Conservation (phyloP, 129 eudicot species). For the Smallanthus sonchifolius region DNA sequence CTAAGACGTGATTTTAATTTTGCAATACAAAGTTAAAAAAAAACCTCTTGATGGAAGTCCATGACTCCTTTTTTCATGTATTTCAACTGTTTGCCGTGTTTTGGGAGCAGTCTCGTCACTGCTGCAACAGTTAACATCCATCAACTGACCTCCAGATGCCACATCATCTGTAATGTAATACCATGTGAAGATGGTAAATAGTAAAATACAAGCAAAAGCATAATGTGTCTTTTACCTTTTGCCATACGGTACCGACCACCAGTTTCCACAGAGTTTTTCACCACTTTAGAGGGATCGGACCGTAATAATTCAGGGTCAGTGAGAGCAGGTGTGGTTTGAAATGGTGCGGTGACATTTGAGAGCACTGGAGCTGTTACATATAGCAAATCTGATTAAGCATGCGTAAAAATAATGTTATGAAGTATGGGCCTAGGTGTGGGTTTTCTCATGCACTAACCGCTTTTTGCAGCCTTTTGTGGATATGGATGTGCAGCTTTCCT, state of each 20-base stretch:
- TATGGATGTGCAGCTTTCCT: conserved; percentile 97
- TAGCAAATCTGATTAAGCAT: neutral
- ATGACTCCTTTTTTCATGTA: conserved; percentile 43
- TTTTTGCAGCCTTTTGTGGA: conserved; percentile 93
- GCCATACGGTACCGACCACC: conserved; percentile 29
- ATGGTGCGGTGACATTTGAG: conserved; percentile 42
- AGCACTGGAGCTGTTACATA: conserved; percentile 56
- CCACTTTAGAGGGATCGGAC: conserved; percentile 44
- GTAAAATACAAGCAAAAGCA: neutral
- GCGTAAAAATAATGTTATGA: neutral
- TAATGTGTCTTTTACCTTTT: conserved; percentile 37
- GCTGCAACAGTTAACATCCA: conserved; percentile 51
- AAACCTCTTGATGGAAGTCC: conserved; percentile 57
- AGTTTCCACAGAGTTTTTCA: conserved; percentile 36
- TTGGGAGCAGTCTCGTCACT: conserved; percentile 65
- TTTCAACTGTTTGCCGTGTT: conserved; percentile 43
- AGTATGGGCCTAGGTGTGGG: neutral
- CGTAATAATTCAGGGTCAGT: conserved; percentile 49
- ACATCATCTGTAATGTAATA: conserved; percentile 41
- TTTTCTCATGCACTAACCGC: conserved; percentile 36
- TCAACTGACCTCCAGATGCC: conserved; percentile 40
- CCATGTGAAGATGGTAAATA: neutral
- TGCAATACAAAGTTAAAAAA: neutral
- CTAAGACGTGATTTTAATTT: neutral
- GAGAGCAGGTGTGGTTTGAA: conserved; percentile 45